Evolutionary conservation across 1,284 basidiomycete genomes (phyloP), one percentile per base, ranked within the genome.

Genomic region (Sanghuangporus sanghuang): DNA sequence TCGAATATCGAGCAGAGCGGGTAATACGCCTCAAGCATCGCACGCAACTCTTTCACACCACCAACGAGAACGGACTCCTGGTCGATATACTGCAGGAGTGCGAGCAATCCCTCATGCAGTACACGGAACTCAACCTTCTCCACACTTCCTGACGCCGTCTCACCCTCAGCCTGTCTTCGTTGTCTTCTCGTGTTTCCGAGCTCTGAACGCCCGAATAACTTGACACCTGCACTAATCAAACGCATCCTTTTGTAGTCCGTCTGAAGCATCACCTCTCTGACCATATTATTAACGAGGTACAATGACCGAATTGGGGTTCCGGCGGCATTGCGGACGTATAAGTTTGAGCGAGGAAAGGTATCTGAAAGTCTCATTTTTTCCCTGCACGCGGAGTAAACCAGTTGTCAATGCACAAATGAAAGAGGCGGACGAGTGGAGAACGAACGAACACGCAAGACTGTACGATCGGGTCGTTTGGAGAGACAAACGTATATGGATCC

Each of bases 201-300:
- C 67, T 85, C 84, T 71, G 86, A 84, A 35, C 82, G 75, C 3
- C 78, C 78, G 67, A 87, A 82, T 16, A 80, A 72, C 75, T 97
- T 97, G 63, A 96, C 94, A 38, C 97, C 97, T 49, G 92, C 91
- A 39, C 92, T 89, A 70, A 96, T 89, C 64, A 99, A 85, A 1
- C 97, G 88, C 63, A 98, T 82, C 32, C 89, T 86, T 46, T 86
- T 84, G 72, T 90, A 96, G 74, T 95, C 89, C 72, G 98, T 98
- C 72, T 89, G 81, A 56, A 81, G 73, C 64, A 98, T 83, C 66
- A 99, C 81, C 16, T 82, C 78, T 74, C 90, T 93, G 69, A 96
- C 90, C 66, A 92, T 79, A 69, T 89, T 85, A 69, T 96, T 97
- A 61, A 92, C 90, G 67, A 98, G 81, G 80, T 98, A 98, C 58